phyloP scores from a whole-genome alignment of 768 basidiomycete genomes.

The Serendipita sp. region DNA sequence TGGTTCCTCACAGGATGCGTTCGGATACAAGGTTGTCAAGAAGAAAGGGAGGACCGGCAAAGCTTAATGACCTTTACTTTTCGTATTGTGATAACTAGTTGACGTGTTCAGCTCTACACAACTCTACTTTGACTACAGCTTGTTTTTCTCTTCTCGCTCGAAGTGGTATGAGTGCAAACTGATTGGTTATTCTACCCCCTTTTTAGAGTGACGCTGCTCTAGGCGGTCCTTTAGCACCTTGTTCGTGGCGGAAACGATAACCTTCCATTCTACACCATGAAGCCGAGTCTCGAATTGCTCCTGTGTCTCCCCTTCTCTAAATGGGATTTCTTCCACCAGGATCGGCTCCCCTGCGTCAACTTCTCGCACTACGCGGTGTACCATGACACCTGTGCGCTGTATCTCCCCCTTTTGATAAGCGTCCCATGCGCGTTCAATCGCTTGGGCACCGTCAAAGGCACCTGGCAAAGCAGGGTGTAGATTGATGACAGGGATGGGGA shows the following conservation, averaged over 20 bases:
- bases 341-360: slow-evolving; percentile 87
- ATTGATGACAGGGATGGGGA: slow-evolving; percentile 74
- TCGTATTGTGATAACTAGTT: too few relatives aligned
- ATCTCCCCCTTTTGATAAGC: slow-evolving; percentile 33
- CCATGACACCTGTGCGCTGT: slow-evolving; percentile 60
- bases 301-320: slow-evolving; percentile 51
- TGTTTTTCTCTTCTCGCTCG: background rate
- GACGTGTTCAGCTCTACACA: too few relatives aligned
- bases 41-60: slow-evolving; percentile 2
- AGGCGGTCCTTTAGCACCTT: slow-evolving; percentile 41
- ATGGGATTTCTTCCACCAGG: slow-evolving; percentile 60
- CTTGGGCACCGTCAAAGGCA: slow-evolving; percentile 89
- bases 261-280: slow-evolving; percentile 73
- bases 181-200: background rate
- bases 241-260: slow-evolving; percentile 75
- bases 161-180: background rate
- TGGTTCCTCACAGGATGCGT: background rate
- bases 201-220: background rate
- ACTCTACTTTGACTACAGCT: background rate
- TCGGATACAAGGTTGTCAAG: slow-evolving; percentile 2
- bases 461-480: slow-evolving; percentile 92
- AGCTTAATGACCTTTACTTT: background rate
- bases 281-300: slow-evolving; percentile 61
- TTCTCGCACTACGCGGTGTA: slow-evolving; percentile 82
- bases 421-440: slow-evolving; percentile 76